phyloP scores from a whole-genome alignment of 1,284 basidiomycete species.

The Cystobasidiaceae sp. region DNA sequence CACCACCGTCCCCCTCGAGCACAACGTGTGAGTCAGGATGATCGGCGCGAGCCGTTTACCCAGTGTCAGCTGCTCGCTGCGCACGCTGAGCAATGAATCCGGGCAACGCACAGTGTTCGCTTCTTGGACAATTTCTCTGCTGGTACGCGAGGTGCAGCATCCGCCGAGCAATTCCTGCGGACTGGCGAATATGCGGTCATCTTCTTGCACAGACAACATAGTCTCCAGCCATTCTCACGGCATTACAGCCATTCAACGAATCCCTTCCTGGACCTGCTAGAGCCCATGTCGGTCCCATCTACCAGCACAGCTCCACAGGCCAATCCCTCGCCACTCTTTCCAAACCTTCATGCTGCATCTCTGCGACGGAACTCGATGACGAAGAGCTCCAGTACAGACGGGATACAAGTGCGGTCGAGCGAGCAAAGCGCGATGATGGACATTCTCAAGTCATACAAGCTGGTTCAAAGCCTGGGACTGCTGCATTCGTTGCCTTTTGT shows the following conservation, averaged over 20 bases:
- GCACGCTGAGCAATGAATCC: neutral
- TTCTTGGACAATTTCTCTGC: conserved; percentile 99
- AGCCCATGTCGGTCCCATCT: neutral
- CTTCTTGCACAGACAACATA: conserved; percentile 96
- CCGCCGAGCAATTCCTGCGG: conserved; percentile 90
- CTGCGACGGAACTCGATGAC: neutral
- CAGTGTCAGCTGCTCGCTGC: too few relatives aligned
- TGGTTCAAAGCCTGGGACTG: conserved; percentile 64
- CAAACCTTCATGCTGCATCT: neutral
- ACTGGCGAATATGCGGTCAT: conserved; percentile 90
- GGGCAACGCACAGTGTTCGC: conserved; percentile 75
- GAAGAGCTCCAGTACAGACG: neutral
- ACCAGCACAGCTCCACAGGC: neutral
- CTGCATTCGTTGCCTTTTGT: conserved; percentile 85
- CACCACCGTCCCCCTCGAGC: conserved; percentile 88
- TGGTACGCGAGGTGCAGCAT: conserved; percentile 92
- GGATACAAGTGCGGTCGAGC: conserved; percentile 36
- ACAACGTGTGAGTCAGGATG: conserved; percentile 82
- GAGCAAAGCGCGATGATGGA: conserved; percentile 55
- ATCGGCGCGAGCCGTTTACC: neutral
- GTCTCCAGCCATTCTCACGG: conserved; percentile 89
- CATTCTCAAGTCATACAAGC: conserved; percentile 75
- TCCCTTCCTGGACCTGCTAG: conserved; percentile 93
- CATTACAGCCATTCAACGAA: conserved; percentile 98
- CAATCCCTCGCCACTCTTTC: conserved; percentile 8